Base-by-base conservation (phyloP, 495 filamentous ascomycete species). In the Xylaria palmicola region DNA sequence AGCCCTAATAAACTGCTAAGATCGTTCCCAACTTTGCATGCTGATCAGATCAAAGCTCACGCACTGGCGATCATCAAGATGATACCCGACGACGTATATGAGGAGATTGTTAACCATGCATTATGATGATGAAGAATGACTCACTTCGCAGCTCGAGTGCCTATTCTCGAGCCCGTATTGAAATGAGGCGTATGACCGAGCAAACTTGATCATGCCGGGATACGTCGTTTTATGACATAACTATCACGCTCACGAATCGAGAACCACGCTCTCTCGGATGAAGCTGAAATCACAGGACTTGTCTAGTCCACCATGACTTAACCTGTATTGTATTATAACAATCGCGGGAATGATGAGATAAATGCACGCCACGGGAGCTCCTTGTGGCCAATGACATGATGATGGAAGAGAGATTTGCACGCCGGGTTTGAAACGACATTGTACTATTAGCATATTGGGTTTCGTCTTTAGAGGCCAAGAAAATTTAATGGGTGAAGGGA, bases 1-100 rank as follows among this genome's bases (percentile, higher is more conserved):
- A 97, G 94, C 67, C 95, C 94, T 30, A 96, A 92, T 74, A 93
- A 92, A 74, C 83, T 96, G 9, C 82, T 97, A 32, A 83, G 93
- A 62, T 90, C 88, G n/a, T 94, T 97, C 63, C 93, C 93, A 22
- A 87, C 88, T 5, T 78, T 98, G 24, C 83, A 93, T 52, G 89
- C 93, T 19, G 86, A 89, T 65, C 85, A 85, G 59, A 88, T 97
- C 68, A 93, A 96, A 66, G 83, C 82, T 45, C 75, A 92, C 29
- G 90, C 93, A 0, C 82, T 97, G 55, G 83, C 84, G 29, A 83
- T 97, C 59, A 87, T 95, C 27, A 84, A 83, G 52, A 93, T 89
- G 78, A 91, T 98, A 54, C 95, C 94, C 7, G 84, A 89, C 59
- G 89, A 93, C 62, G 77, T 99, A 43, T 99, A 96, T 66, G 86